Conservation (phyloP, 331 rosid genomes). For the Telfairia occidentalis region DNA sequence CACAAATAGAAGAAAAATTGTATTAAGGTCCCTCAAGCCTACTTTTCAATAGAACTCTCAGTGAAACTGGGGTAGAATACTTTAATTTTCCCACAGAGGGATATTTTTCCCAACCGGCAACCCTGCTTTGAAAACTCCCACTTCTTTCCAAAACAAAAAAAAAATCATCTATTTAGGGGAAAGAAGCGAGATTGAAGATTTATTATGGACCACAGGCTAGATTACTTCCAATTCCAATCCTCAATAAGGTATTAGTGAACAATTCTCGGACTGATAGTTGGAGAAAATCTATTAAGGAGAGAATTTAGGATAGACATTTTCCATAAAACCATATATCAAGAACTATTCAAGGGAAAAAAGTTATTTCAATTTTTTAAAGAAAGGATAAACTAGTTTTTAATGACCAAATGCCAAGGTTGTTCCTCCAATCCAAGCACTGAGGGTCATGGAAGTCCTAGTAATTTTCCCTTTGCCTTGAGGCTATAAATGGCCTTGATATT, state of each 20-base stretch:
- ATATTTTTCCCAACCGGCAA: background rate
- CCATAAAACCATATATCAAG: background rate
- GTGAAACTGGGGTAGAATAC: background rate
- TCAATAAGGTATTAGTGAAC: background rate
- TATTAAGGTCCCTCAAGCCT: background rate
- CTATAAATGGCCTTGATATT: background rate
- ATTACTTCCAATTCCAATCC: background rate
- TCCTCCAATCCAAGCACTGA: background rate
- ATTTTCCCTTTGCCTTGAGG: background rate
- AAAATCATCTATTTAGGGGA: background rate
- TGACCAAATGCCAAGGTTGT: background rate
- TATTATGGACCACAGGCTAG: background rate
- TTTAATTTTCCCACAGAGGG: background rate
- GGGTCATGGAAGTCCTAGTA: background rate
- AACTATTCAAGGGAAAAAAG: background rate
- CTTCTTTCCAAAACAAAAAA: background rate
- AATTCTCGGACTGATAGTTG: background rate
- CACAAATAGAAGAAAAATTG: background rate
- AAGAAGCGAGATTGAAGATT: background rate
- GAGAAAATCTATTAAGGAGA: no score
- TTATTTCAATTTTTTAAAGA: background rate
- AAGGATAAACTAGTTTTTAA: background rate
- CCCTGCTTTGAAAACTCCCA: background rate
- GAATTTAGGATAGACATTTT: background rate
- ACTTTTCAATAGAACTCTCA: background rate